These are phyloP conservation scores for Halenospora varia DNA, from an alignment of 495 filamentous ascomycete genomes.

Conservation along the genomic window DNA sequence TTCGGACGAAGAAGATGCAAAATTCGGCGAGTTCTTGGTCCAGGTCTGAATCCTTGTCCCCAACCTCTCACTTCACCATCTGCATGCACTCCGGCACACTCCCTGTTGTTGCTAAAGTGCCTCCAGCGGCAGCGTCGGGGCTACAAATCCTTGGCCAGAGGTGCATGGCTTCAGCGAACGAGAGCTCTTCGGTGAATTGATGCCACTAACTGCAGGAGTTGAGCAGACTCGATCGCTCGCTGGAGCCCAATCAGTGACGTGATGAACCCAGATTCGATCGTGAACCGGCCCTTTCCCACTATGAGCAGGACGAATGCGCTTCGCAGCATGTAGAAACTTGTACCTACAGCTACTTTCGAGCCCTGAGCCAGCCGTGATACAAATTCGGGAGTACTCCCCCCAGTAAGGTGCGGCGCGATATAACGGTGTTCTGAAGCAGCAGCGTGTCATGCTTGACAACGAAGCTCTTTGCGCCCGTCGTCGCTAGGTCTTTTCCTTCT, in stretches of 20 bases:
- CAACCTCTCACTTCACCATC: neutral
- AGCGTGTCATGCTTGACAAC: neutral
- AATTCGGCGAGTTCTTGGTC: neutral
- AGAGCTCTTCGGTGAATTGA: too few species aligned
- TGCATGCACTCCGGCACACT: neutral
- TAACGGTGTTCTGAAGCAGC: too few species aligned
- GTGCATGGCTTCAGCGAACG: neutral
- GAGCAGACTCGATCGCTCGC: too few species aligned
- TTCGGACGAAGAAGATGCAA: neutral
- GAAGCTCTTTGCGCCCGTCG: too few species aligned
- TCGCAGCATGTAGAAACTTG: too few species aligned
- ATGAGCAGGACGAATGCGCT: too few species aligned
- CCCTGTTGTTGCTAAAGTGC: slow-evolving; percentile 1
- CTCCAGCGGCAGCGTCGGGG: neutral
- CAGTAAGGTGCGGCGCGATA: too few species aligned
- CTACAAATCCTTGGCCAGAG: neutral
- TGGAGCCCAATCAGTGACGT: neutral
- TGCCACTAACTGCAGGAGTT: too few species aligned
- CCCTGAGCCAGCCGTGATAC: too few species aligned
- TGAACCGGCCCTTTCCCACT: neutral
- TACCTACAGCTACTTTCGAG: neutral
- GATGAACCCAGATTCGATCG: neutral
- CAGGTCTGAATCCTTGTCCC: neutral
- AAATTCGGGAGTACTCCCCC: neutral
- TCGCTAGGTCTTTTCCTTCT: neutral